Evolutionary conservation across 805 yeast genomes (phyloP).

Genomic region (Schizosaccharomyces cryophilus): DNA sequence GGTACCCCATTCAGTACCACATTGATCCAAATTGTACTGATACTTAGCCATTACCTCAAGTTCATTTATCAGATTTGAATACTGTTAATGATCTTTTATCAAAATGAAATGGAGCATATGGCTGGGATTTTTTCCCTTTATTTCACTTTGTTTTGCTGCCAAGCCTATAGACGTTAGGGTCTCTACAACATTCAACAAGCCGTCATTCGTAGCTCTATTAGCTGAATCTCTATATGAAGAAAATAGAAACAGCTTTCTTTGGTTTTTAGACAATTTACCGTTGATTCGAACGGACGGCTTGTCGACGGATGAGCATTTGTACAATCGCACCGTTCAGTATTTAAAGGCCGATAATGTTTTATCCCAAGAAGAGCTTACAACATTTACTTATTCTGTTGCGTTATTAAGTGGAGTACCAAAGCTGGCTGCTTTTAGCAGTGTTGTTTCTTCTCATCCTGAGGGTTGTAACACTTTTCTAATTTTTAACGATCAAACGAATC

Average conservation of each 20-base stretch:
- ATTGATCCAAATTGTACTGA: no score
- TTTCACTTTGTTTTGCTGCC: neutral
- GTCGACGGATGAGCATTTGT: neutral
- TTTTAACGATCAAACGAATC: neutral
- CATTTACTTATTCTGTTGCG: neutral
- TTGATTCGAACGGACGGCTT: neutral
- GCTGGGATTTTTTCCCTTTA: neutral
- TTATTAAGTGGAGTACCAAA: neutral
- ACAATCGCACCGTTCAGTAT: neutral
- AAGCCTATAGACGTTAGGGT: neutral
- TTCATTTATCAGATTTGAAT: neutral
- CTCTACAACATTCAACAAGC: neutral
- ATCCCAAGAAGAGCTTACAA: neutral
- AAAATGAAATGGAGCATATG: neutral
- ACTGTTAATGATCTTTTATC: neutral
- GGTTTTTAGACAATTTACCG: neutral
- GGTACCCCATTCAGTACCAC: no score
- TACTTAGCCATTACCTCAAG: neutral
- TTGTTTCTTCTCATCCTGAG: neutral
- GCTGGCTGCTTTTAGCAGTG: neutral
- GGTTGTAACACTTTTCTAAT: neutral
- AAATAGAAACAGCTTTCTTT: neutral
- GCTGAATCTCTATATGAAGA: neutral
- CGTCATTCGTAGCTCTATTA: neutral
- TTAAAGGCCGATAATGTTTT: neutral